Evolutionary conservation across 2,329 filamentous ascomycete species (phyloP), one percentile per base, ranked within the genome.

Genomic region (Diaporthe vaccinii): DNA sequence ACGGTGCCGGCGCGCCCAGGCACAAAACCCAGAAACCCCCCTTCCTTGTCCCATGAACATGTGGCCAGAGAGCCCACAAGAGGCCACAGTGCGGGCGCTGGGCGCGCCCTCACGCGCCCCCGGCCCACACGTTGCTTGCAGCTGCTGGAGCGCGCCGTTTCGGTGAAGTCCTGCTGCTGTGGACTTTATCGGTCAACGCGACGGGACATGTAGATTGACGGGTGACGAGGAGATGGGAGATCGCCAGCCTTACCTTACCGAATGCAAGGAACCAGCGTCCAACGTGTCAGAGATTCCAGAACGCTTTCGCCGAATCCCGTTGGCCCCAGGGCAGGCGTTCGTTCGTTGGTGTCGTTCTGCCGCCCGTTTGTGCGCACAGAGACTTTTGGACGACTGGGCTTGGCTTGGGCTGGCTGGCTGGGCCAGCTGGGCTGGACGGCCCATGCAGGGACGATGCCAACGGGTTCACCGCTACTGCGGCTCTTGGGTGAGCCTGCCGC

Each of bases 401-500:
- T 44, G 41, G 58, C n/a, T 34, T 57, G 15, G 25, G 15, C 39
- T 25, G 39, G n/a, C 58, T 61, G 58, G 57, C 57, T 41, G 22
- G 22, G 34, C 57, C 39, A 34, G 20, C 34, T 46, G 31, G 34
- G 34, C 34, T 34, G 44, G 36, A 25, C 31, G 57, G 59, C 59
- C 69, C 36, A 72, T 49, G 51, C 69, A 51, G 69, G 55, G 58
- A 72, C 57, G 46, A 28, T 61, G 44, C 44, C 36, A 62, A 61
- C 57, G 57, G 70, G 57, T 72, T 72, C 70, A 72, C 70, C 70
- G 70, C 70, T 55, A 59, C 70, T 72, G 70, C 70, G 70, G 44
- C 70, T 72, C 70, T 62, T 62, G 34, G 44, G 44, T 62, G 70
- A 51, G 36, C 31, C 31, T 49, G 70, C 69, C 55, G 57, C 70